phyloP scores from a whole-genome alignment of 441 rosid species.

The Biscutella laevigata region DNA sequence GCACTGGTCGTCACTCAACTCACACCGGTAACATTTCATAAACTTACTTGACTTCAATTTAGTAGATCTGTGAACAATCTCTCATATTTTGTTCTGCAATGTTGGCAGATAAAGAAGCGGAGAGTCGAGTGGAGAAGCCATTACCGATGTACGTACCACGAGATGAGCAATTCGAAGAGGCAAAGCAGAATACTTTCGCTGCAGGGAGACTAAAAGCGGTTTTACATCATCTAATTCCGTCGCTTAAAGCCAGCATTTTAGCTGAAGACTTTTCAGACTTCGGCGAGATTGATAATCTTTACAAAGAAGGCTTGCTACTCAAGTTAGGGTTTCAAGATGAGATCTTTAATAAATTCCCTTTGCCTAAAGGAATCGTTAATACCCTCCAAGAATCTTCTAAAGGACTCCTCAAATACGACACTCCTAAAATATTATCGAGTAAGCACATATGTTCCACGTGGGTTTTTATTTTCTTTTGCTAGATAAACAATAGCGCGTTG shows the following conservation, averaged over 20 bases:
- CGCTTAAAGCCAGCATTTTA: constrained; percentile 57
- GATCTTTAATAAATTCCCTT: constrained; percentile 51
- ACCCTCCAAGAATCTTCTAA: constrained; percentile 51
- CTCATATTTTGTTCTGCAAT: background rate
- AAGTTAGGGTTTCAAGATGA: constrained; percentile 69
- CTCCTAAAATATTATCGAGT: constrained; percentile 76
- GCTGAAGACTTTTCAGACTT: constrained; percentile 52
- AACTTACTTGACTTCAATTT: too few species aligned
- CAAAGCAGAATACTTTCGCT: constrained; percentile 48
- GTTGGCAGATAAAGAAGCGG: constrained; percentile 30
- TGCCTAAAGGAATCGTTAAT: constrained; percentile 46
- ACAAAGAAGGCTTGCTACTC: constrained; percentile 75
- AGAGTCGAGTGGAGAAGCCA: constrained; percentile 83
- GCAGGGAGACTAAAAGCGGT: constrained; percentile 59
- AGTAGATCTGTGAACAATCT: background rate
- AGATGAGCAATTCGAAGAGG: constrained; percentile 89
- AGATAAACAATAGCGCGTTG: constrained; percentile 9
- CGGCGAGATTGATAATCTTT: constrained; percentile 67
- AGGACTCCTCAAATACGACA: constrained; percentile 65
- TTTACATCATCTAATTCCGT: constrained; percentile 63
- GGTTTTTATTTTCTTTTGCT: background rate
- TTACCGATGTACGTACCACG: constrained; percentile 77
- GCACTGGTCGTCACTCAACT: constrained; percentile 64
- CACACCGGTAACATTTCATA: constrained; percentile 49
- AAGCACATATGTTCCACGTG: constrained; percentile 34